Evolutionary conservation across 2,329 filamentous ascomycete genomes (phyloP).

Genomic region (Pyrenochaeta sp.): DNA sequence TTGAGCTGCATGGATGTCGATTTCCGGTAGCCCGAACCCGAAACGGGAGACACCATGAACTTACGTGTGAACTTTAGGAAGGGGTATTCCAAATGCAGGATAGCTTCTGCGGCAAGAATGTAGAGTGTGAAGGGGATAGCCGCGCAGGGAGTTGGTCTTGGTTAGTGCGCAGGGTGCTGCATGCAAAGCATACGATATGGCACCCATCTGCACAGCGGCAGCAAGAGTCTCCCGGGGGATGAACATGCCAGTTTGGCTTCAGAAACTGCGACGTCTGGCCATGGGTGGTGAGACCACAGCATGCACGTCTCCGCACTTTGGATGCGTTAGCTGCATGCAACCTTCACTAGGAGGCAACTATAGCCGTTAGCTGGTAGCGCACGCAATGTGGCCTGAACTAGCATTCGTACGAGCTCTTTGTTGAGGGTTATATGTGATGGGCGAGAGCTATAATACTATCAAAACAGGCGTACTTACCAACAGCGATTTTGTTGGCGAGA

Average conservation of each 20-base stretch:
- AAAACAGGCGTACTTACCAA: slow-evolving; percentile 15
- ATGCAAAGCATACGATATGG: slow-evolving; percentile 38
- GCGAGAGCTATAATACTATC: slow-evolving; percentile 27
- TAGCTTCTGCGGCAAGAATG: slow-evolving; percentile 12
- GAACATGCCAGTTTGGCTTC: slow-evolving; percentile 17
- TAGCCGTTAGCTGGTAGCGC: slow-evolving; percentile 18
- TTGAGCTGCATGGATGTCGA: slow-evolving; percentile 1
- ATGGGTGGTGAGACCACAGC: slow-evolving; percentile 19
- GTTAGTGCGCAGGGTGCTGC: slow-evolving; percentile 16
- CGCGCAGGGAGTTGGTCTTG: slow-evolving; percentile 15
- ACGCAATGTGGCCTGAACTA: slow-evolving; percentile 5
- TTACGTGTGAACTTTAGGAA: slow-evolving; percentile 6
- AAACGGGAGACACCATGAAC: slow-evolving; percentile 1
- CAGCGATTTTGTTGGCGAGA: slow-evolving; percentile 17
- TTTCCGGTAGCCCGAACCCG: slow-evolving; percentile 7
- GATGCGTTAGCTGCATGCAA: slow-evolving; percentile 25
- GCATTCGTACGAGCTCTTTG: slow-evolving; percentile 5
- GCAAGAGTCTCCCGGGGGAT: slow-evolving; percentile 24
- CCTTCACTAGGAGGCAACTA: slow-evolving; percentile 16
- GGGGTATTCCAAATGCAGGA: slow-evolving; percentile 16
- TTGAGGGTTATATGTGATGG: slow-evolving; percentile 34
- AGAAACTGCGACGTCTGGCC: slow-evolving; percentile 18
- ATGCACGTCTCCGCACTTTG: slow-evolving; percentile 28
- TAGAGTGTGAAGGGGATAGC: slow-evolving; percentile 23
- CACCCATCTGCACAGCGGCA: slow-evolving; percentile 17